Percentiles rank a stretch among this genome's conserved stretches.
phyloP scores from a whole-genome alignment of 2,329 filamentous ascomycete genomes.

The Trichoderma sp. region DNA sequence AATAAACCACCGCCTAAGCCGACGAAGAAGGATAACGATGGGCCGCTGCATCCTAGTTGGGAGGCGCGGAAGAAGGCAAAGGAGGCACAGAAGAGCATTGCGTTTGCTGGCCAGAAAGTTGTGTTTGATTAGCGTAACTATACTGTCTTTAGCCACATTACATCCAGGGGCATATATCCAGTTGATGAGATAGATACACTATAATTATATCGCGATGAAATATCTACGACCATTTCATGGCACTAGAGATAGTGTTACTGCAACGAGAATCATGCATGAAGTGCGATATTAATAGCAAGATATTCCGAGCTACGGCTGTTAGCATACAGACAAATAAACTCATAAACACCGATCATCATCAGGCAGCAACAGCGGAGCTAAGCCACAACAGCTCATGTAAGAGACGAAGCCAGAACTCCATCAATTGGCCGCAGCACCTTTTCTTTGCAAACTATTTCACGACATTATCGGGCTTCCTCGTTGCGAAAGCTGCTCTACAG shows the following conservation, averaged over 20 bases:
- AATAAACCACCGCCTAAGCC: slow-evolving; percentile 30
- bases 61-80: slow-evolving; percentile 27
- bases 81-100: slow-evolving; percentile 22
- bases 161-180: background rate
- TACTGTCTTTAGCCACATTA: background rate
- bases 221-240: background rate
- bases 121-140: slow-evolving; percentile 25
- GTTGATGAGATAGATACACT: background rate
- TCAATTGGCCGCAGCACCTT: background rate
- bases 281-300: background rate
- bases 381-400: background rate
- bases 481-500: background rate
- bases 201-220: background rate
- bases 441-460: no score
- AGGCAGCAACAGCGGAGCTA: slow-evolving; percentile 6
- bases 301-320: background rate
- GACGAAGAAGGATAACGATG: slow-evolving; percentile 46
- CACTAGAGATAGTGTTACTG: background rate
- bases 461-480: background rate
- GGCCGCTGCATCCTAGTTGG: slow-evolving; percentile 48
- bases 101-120: slow-evolving; percentile 26
- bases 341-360: background rate
- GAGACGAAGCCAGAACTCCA: background rate
- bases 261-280: background rate
- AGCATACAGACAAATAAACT: background rate